phyloP scores from a whole-genome alignment of 2,329 filamentous ascomycete species.

The Corniculantispora saksenae region DNA sequence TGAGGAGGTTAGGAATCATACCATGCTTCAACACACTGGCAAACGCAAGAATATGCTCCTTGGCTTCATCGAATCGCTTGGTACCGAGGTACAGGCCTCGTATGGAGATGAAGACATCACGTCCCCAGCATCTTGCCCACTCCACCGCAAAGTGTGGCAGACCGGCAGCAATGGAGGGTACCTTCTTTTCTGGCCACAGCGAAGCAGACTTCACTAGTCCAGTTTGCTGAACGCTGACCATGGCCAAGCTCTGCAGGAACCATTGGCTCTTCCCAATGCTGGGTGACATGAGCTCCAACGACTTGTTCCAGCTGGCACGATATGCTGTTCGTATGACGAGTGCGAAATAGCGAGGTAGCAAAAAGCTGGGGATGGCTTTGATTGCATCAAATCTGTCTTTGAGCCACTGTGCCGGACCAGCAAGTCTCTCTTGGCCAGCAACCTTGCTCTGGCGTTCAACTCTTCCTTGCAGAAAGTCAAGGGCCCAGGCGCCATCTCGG shows the following conservation, averaged over 20 bases:
- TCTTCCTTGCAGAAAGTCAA: conserved; percentile 83
- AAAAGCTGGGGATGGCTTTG: conserved; percentile 79
- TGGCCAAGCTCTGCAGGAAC: conserved; percentile 83
- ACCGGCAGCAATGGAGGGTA: conserved; percentile 87
- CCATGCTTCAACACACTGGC: conserved; percentile 96
- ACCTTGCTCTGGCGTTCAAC: conserved; percentile 71
- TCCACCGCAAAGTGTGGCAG: conserved; percentile 90
- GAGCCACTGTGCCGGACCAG: conserved; percentile 73
- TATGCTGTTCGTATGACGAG: conserved; percentile 87
- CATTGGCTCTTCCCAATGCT: conserved; percentile 80
- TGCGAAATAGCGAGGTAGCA: conserved; percentile 91
- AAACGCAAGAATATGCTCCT: conserved; percentile 92
- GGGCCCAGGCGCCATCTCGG: conserved; percentile 84
- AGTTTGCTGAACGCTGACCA: conserved; percentile 90
- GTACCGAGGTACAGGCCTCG: conserved; percentile 90
- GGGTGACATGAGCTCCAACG: conserved; percentile 74
- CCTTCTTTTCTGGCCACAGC: conserved; percentile 79
- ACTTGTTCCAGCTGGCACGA: conserved; percentile 75
- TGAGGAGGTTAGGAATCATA: conserved; percentile 94
- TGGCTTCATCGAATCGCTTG: conserved; percentile 83
- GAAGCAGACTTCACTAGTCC: conserved; percentile 89
- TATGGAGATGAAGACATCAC: conserved; percentile 94
- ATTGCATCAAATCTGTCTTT: conserved; percentile 84
- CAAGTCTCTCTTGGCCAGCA: conserved; percentile 62
- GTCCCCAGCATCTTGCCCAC: conserved; percentile 96